Percentiles rank a stretch among this genome's conserved stretches.
phyloP scores from a whole-genome alignment of 768 basidiomycete genomes.

The Pisolithus tinctorius region DNA sequence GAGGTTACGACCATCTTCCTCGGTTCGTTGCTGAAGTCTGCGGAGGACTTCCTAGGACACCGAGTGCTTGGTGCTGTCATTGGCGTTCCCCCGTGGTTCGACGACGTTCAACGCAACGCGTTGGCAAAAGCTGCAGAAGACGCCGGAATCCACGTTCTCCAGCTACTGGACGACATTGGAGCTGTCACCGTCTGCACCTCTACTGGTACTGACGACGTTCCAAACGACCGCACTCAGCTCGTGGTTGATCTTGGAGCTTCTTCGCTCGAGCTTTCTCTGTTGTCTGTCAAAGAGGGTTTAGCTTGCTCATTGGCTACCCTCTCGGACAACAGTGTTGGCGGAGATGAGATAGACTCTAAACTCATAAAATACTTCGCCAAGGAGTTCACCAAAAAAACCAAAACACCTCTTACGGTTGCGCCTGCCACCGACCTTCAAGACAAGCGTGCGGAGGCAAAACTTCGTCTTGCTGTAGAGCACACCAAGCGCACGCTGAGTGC shows the following conservation, averaged over 20 bases:
- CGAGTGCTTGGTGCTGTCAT: slow-evolving; percentile 77
- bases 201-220: slow-evolving; percentile 33
- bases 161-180: slow-evolving; percentile 82
- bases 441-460: slow-evolving; percentile 86
- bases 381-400: slow-evolving; percentile 97
- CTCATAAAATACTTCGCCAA: slow-evolving; percentile 89
- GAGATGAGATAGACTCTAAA: slow-evolving; percentile 70
- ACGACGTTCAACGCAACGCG: slow-evolving; percentile 58
- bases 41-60: slow-evolving; percentile 85
- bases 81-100: slow-evolving; percentile 73
- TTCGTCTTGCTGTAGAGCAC: slow-evolving; percentile 87
- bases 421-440: slow-evolving; percentile 54
- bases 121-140: slow-evolving; percentile 67
- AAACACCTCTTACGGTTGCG: slow-evolving; percentile 59
- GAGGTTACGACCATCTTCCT: slow-evolving; percentile 87
- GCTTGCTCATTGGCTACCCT: slow-evolving; percentile 54
- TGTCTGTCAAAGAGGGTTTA: slow-evolving; percentile 73
- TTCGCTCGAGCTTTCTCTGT: slow-evolving; percentile 58
- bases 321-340: slow-evolving; percentile 43
- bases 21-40: slow-evolving; percentile 74
- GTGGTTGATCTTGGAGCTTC: slow-evolving; percentile 79
- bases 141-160: slow-evolving; percentile 79
- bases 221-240: slow-evolving; percentile 67
- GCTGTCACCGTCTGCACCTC: slow-evolving; percentile 59
- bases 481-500: slow-evolving; percentile 92